Evolutionary conservation across 371 early-diverging fungal genomes (phyloP), one percentile per base, ranked within the genome.

Genomic region (Umbelopsis sp.): DNA sequence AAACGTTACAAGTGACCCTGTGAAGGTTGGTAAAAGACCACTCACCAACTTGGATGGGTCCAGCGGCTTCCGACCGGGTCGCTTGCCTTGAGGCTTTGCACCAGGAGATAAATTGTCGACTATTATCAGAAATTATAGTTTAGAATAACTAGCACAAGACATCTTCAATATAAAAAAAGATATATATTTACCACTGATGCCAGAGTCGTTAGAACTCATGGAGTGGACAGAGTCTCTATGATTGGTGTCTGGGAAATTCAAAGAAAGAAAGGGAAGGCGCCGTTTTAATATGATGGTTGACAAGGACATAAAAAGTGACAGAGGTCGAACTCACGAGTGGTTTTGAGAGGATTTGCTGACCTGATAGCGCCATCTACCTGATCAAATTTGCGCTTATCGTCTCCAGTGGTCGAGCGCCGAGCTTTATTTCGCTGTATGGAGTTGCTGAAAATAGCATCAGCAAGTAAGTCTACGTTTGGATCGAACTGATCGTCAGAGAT

Each of bases 51-150:
- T 63, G 46, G 67, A 53, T 3, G 78, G 63, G 29, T 76, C 79
- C 41, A 79, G 57, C 41, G 81, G 80, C 51, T 76, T 81, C 16
- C 81, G 74, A 5, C 80, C 81, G 20, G 78, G 76, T 64, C 75
- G 70, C 57, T 79, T 81, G 9, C 80, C 81, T 32, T 76, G 76
- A 50, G 74, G 70, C 62, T 79, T 81, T 7, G 73, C 63, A 2
- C 67, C 50, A 18, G 50, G 50, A 41, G 69, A 65, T 67, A 71
- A 51, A 5, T 71, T 67, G 38, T 73, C 76, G 75, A 62, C 24
- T 62, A 44, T n/a, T 29, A 29, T 29, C 22, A 22, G 22, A 29
- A 29, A 29, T 37, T 18, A 8, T 44, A 44, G 10, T 44, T 53
- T 52, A 25, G 8, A 11, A 67, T 37, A 22, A 53, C 9, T 46